phyloP scores from a whole-genome alignment of 495 filamentous ascomycete genomes.

The Chaetomium cochliodes region DNA sequence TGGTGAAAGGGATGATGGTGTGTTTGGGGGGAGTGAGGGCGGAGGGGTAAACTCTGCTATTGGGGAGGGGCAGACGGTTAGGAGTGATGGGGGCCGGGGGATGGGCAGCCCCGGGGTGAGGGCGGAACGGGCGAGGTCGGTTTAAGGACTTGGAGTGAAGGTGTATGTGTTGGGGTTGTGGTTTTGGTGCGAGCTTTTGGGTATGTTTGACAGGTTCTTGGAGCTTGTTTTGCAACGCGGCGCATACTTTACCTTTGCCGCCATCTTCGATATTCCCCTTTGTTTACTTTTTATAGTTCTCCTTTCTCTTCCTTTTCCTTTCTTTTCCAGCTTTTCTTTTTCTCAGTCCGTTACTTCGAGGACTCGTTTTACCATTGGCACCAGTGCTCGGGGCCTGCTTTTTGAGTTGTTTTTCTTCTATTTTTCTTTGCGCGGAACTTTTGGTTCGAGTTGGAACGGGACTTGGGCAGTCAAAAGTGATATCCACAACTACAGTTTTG shows the following conservation, averaged over 20 bases:
- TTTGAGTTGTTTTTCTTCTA: no score
- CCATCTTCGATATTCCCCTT: not conserved
- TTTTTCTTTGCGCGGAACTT: not conserved
- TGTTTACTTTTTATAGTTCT: not conserved
- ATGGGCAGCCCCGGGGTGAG: not conserved
- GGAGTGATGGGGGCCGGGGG: conserved; percentile 16
- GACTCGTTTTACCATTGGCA: not conserved
- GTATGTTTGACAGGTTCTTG: not conserved
- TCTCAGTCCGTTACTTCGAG: not conserved
- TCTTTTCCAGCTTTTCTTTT: not conserved
- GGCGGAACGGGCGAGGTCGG: not conserved
- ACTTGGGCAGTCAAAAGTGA: conserved; percentile 4
- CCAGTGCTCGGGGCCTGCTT: not conserved
- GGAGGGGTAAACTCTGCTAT: conserved; percentile 25
- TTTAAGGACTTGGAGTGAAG: not conserved
- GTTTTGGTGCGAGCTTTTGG: not conserved
- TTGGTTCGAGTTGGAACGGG: not conserved
- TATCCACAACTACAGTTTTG: not conserved
- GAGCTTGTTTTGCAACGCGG: not conserved
- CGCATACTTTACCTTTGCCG: not conserved
- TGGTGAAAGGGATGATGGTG: not conserved
- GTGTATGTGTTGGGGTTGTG: no score
- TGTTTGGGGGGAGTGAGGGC: conserved; percentile 11
- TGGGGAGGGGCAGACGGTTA: conserved; percentile 10
- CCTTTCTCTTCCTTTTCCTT: not conserved